phyloP scores from a whole-genome alignment of 164 flowering plant species.

The grape (Vitis vinifera) region ASM3070453v1 NC_081815.1:2876001-2876500 shows the following conservation, averaged over 20 bases:
- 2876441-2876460: too few species aligned
- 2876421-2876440: too few species aligned
- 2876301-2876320: not conserved
- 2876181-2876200: slow-evolving; percentile 5
- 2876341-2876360: not conserved
- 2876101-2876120: not conserved
- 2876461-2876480: too few species aligned
- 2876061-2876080: not conserved
- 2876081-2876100: slow-evolving; percentile 4
- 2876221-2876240: not conserved
- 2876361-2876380: too few species aligned
- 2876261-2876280: slow-evolving; percentile 3
- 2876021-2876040: not conserved
- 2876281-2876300: slow-evolving; percentile 4
- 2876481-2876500: too few species aligned
- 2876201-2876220: not conserved
- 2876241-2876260: not conserved
- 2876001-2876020: not conserved
- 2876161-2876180: not conserved
- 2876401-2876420: too few species aligned
- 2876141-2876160: not conserved
- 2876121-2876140: not conserved
- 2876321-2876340: not conserved
- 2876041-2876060: not conserved
- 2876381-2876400: not conserved